Evolutionary conservation across 116 monocot species (phyloP).

Genomic region (Iris pallida): DNA sequence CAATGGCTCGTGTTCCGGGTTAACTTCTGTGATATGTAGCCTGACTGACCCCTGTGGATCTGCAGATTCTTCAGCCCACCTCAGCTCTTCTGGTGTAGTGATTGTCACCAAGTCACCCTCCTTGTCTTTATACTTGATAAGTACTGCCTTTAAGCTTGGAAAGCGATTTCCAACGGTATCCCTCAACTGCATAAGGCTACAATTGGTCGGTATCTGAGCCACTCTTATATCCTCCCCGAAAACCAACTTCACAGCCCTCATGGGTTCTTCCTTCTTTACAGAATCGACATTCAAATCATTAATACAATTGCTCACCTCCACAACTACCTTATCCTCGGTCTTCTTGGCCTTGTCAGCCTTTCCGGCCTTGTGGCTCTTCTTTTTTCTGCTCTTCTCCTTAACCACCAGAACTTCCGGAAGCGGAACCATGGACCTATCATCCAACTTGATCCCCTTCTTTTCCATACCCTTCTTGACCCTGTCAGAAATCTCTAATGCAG

Average conservation of each 20-base stretch:
- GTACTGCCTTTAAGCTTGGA: slow-evolving; percentile 49
- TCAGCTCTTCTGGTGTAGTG: slow-evolving; percentile 68
- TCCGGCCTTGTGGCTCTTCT: slow-evolving; percentile 8
- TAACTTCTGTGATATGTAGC: slow-evolving; percentile 51
- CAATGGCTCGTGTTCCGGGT: slow-evolving; percentile 40
- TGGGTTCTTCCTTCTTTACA: slow-evolving; percentile 19
- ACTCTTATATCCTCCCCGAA: slow-evolving; percentile 85
- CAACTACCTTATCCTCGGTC: slow-evolving; percentile 20
- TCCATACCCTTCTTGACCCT: slow-evolving; percentile 33
- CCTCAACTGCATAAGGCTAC: slow-evolving; percentile 48
- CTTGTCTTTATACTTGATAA: slow-evolving; percentile 73
- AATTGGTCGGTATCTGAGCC: slow-evolving; percentile 53
- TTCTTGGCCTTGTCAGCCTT: slow-evolving; percentile 3
- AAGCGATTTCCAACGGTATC: slow-evolving; percentile 61
- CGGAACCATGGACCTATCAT: slow-evolving; percentile 16
- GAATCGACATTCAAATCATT: background rate
- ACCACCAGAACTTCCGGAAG: slow-evolving; percentile 7
- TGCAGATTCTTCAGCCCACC: slow-evolving; percentile 61
- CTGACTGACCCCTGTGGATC: slow-evolving; percentile 59
- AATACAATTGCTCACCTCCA: slow-evolving; percentile 16
- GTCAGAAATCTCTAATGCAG: slow-evolving; percentile 49
- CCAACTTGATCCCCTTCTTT: slow-evolving; percentile 36
- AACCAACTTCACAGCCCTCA: slow-evolving; percentile 47
- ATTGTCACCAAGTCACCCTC: slow-evolving; percentile 91
- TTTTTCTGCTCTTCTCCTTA: slow-evolving; percentile 26